phyloP scores from a whole-genome alignment of 768 basidiomycete species.

The Pulveroboletus sp. region DNA sequence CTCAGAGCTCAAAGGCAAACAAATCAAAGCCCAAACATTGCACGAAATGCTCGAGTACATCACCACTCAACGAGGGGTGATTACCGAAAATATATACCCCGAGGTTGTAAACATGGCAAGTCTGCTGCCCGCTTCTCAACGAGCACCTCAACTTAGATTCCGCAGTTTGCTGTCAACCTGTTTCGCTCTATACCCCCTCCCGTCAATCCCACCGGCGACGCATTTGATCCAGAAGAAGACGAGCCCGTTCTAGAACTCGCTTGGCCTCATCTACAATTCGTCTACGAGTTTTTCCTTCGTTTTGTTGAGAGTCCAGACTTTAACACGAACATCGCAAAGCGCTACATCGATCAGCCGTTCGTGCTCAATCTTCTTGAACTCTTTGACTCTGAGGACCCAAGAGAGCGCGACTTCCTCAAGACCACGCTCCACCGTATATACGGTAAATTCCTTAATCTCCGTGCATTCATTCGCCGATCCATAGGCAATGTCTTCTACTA shows the following conservation, averaged over 20 bases:
- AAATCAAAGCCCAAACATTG: slow-evolving; percentile 95
- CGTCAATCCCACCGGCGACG: slow-evolving; percentile 96
- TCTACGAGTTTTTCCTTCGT: slow-evolving; percentile 99
- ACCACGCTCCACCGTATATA: slow-evolving; percentile 99
- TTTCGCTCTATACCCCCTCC: slow-evolving; percentile 99
- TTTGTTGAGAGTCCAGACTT: slow-evolving; percentile 98
- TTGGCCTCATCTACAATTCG: slow-evolving; percentile 99
- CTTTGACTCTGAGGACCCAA: slow-evolving; percentile 97
- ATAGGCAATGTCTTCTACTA: slow-evolving; percentile 99
- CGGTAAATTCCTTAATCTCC: slow-evolving; percentile 97
- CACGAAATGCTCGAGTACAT: slow-evolving; percentile 99
- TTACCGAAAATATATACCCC: slow-evolving; percentile 96
- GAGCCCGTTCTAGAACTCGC: slow-evolving; percentile 98
- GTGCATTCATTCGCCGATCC: slow-evolving; percentile 96
- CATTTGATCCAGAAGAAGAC: slow-evolving; percentile 99
- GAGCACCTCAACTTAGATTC: slow-evolving; percentile 7
- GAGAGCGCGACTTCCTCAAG: slow-evolving; percentile 98
- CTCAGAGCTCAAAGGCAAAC: slow-evolving; percentile 93
- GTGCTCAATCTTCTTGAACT: slow-evolving; percentile 95
- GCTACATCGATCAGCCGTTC: slow-evolving; percentile 94
- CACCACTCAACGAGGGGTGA: slow-evolving; percentile 92
- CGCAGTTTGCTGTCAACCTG: slow-evolving; percentile 93
- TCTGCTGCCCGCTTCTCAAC: background rate
- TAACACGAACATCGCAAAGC: slow-evolving; percentile 96
- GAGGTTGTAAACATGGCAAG: slow-evolving; percentile 98